Conservation (phyloP, 768 basidiomycete genomes). For the Lentinula aciculospora region DNA sequence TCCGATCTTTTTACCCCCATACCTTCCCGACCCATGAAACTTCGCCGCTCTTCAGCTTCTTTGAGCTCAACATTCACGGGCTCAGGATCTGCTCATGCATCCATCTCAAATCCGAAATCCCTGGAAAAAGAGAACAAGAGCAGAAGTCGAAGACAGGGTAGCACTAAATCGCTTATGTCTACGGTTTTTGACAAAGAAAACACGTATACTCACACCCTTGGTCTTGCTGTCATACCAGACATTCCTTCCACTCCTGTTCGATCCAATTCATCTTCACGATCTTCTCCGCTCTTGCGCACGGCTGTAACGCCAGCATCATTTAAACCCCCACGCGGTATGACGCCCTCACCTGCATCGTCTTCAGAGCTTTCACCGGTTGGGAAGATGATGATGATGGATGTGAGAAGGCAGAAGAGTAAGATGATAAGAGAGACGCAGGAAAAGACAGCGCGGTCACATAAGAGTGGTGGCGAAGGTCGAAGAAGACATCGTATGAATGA, state of each 20-base stretch:
- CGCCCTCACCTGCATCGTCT: slow-evolving; percentile 63
- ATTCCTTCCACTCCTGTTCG: slow-evolving; percentile 44
- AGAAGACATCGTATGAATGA: not conserved
- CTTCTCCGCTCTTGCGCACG: slow-evolving; percentile 29
- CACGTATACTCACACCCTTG: slow-evolving; percentile 12
- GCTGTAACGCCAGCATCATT: slow-evolving; percentile 40
- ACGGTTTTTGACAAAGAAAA: slow-evolving; percentile 36
- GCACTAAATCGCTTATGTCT: slow-evolving; percentile 2
- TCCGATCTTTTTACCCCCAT: slow-evolving; percentile 26
- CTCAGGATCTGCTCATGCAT: not conserved
- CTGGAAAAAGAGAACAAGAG: not conserved
- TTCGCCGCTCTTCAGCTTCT: slow-evolving; percentile 7
- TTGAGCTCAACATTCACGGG: not conserved
- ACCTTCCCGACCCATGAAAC: slow-evolving; percentile 24
- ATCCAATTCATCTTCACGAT: slow-evolving; percentile 18
- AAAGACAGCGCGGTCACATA: not conserved
- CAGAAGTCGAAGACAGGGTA: slow-evolving; percentile 1
- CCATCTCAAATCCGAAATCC: not conserved
- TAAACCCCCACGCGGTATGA: slow-evolving; percentile 34
- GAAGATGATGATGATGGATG: slow-evolving; percentile 60
- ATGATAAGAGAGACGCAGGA: not conserved
- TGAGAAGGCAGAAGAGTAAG: slow-evolving; percentile 35
- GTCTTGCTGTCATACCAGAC: slow-evolving; percentile 27
- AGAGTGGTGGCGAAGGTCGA: not conserved
- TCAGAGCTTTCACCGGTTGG: slow-evolving; percentile 70